Evolutionary conservation across 306 rosid genomes (phyloP).

Genomic region (Boehmeria nivea): DNA sequence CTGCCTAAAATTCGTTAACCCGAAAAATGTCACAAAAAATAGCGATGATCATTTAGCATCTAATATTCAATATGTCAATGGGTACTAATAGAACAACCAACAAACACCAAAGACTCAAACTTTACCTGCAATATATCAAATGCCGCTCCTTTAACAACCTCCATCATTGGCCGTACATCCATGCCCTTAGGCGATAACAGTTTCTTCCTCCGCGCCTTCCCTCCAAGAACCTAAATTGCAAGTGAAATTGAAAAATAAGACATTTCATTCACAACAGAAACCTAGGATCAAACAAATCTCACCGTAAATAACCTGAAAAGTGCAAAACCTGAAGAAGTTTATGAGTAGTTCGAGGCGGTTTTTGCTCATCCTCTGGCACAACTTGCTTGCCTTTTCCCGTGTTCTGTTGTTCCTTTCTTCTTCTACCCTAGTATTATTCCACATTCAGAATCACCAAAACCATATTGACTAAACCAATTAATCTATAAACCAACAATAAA

Average conservation of each 20-base stretch:
- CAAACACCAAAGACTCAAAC: slow-evolving; percentile 1
- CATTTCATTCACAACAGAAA: neutral
- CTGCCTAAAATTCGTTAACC: slow-evolving; percentile 50
- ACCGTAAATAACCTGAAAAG: neutral
- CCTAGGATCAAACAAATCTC: neutral
- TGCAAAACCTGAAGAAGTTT: slow-evolving; percentile 70
- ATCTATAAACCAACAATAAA: too few species aligned
- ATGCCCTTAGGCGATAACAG: slow-evolving; percentile 86
- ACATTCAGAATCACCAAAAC: slow-evolving; percentile 1
- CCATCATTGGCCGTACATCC: slow-evolving; percentile 99
- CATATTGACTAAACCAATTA: neutral
- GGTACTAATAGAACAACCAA: too few species aligned
- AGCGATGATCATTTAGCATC: neutral
- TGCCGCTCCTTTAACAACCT: slow-evolving; percentile 94
- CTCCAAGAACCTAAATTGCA: slow-evolving; percentile 71
- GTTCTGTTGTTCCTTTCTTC: slow-evolving; percentile 45
- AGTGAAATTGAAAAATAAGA: neutral
- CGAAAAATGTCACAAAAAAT: slow-evolving; percentile 14
- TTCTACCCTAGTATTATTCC: slow-evolving; percentile 43
- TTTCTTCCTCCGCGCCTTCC: slow-evolving; percentile 81
- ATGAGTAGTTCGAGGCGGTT: slow-evolving; percentile 63
- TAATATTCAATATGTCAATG: neutral
- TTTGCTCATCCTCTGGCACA: slow-evolving; percentile 38
- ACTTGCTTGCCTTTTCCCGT: slow-evolving; percentile 38
- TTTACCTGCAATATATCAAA: slow-evolving; percentile 85